Percentiles rank a stretch among this genome's conserved stretches.
Evolutionary conservation across 495 filamentous ascomycete species (phyloP).

Genomic region (Penicillium robsamsonii): DNA sequence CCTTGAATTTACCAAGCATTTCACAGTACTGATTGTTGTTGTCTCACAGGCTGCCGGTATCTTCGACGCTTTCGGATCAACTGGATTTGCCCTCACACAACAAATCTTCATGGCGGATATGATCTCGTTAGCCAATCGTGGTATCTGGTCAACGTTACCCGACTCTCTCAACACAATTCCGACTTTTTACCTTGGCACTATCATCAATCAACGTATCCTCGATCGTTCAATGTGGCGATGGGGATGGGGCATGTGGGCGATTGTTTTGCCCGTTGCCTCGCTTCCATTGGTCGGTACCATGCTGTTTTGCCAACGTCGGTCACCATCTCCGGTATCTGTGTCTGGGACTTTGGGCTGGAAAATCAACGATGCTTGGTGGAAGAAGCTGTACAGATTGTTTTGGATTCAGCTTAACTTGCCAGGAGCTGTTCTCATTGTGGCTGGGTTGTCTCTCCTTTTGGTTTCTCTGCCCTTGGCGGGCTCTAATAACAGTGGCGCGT

Average conservation of each 20-base stretch:
- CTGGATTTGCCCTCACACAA: conserved; percentile 27
- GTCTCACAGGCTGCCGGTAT: conserved; percentile 22
- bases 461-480: conserved; percentile 25
- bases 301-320: conserved; percentile 23
- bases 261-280: conserved; percentile 21
- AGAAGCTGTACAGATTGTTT: conserved; percentile 15
- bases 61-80: conserved; percentile 29
- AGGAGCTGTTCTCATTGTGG: conserved; percentile 20
- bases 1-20: neutral
- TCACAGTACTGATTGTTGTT: neutral
- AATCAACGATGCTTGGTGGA: conserved; percentile 14
- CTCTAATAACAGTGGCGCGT: conserved; percentile 40
- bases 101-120: conserved; percentile 31
- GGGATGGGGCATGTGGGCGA: conserved; percentile 32
- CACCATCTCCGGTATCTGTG: neutral
- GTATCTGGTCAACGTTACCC: conserved; percentile 28
- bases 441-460: conserved; percentile 25
- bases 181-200: conserved; percentile 24
- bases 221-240: conserved; percentile 25
- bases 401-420: conserved; percentile 25
- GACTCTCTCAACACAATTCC: conserved; percentile 27
- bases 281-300: conserved; percentile 24
- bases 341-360: conserved; percentile 3
- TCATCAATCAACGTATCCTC: conserved; percentile 22
- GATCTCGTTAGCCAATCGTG: conserved; percentile 28